phyloP scores from a whole-genome alignment of 331 rosid genomes.

The Arachis monticola region DNA sequence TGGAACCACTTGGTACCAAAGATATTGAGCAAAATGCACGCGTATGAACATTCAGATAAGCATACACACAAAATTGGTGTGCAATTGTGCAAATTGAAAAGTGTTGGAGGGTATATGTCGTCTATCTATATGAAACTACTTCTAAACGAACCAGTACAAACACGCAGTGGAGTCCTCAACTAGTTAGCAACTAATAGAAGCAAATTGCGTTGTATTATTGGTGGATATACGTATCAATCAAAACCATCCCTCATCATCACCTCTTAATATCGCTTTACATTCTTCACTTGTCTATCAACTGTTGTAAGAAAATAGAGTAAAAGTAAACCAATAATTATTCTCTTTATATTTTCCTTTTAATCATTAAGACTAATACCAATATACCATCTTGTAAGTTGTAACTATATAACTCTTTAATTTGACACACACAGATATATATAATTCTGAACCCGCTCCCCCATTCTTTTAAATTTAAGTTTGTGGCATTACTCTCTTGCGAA shows the following conservation, averaged over 20 bases:
- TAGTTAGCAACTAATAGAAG: not conserved
- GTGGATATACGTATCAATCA: not conserved
- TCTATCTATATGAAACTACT: no score
- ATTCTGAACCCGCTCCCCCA: no score
- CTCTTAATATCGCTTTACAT: not conserved
- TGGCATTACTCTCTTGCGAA: no score
- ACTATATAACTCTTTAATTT: no score
- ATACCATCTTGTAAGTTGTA: no score
- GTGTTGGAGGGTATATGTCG: not conserved
- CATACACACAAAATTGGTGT: not conserved
- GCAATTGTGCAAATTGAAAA: conserved; percentile 21
- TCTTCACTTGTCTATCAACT: not conserved
- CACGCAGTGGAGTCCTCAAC: not conserved
- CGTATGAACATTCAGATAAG: not conserved
- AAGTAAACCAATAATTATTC: no score
- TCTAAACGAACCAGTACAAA: not conserved
- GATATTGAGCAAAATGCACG: not conserved
- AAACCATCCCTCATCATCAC: not conserved
- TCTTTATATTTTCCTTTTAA: no score
- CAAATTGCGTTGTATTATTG: not conserved
- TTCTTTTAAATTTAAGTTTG: no score
- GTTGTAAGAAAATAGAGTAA: no score
- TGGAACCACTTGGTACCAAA: not conserved
- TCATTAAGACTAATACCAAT: no score
- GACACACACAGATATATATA: no score